Evolutionary conservation across 2,329 filamentous ascomycete species (phyloP), one percentile per base, ranked within the genome.

Genomic region (Orbilia javanica): DNA sequence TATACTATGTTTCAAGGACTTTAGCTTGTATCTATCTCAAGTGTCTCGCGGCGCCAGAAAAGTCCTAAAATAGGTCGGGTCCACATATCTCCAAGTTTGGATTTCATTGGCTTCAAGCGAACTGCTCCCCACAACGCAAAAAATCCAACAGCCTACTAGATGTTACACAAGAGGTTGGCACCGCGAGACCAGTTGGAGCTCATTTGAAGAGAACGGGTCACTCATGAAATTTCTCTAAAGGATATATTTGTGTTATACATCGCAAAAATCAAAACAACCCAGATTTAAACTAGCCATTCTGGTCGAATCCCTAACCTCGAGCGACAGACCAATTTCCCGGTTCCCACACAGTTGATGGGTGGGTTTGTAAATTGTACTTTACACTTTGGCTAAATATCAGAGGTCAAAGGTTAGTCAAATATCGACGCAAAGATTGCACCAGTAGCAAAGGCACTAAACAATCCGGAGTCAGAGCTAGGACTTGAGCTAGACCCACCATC

Each of bases 381-480:
- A 60, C 27, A 20, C 55, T 60, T 60, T 60, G 31, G 55, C 55
- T 60, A 42, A 8, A 50, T 15, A 15, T 50, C 4, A 29, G 20
- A 44, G 20, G 34, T 3, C 20, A 42, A 25, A 11, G 20, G 34
- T 60, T 22, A 60, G 55, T 60, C 55, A 60, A 60, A 60, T 7
- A 60, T n/a, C 20, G 55, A 60, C 11, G 31, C 55, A n/a, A 60
- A 60, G 5, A 60, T 60, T 20, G 55, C 55, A 42, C 55, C 34
- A 3, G 55, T 42, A 11, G 25, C 31, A 42, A 60, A 39, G 55
- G 55, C 22, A 42, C 27, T 60, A 10, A 50, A 52, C 25, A 36
- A 29, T 15, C 44, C 29, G 8, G 48, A 36, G 20, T 11, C 4
- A 25, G 44, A 66, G 44, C 44, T 48, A 18, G 15, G 20, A 20